Evolutionary conservation across 1,139 yeast genomes (phyloP).

Genomic region (Sugiyamaella sp.): DNA sequence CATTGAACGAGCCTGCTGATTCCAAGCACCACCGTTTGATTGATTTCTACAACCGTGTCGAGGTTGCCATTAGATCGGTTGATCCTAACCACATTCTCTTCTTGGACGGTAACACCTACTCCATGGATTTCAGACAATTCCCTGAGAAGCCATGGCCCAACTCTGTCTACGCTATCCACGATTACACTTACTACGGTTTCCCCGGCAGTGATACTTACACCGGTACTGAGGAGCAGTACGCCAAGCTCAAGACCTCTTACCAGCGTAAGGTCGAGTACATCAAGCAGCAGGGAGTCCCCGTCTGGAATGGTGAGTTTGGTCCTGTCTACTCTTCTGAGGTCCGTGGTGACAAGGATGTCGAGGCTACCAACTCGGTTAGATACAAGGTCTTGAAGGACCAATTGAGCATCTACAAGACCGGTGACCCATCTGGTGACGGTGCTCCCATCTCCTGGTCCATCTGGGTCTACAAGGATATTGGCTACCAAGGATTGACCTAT

Average conservation of each 20-base stretch:
- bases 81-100: conserved; percentile 51
- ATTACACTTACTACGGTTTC: conserved; percentile 48
- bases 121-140: conserved; percentile 52
- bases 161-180: conserved; percentile 51
- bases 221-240: conserved; percentile 44
- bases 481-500: conserved; percentile 52
- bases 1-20: conserved; percentile 52
- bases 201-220: conserved; percentile 42
- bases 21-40: conserved; percentile 46
- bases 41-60: conserved; percentile 44
- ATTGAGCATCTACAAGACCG: conserved; percentile 46
- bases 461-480: conserved; percentile 56
- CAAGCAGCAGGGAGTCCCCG: conserved; percentile 46
- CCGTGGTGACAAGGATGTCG: conserved; percentile 48
- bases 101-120: conserved; percentile 52
- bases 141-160: conserved; percentile 45
- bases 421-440: conserved; percentile 52
- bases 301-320: conserved; percentile 57
- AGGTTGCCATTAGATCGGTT: conserved; percentile 44
- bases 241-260: conserved; percentile 44
- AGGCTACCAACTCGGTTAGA: conserved; percentile 45
- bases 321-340: conserved; percentile 52
- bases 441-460: conserved; percentile 52
- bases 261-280: conserved; percentile 49
- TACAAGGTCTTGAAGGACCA: conserved; percentile 50